Evolutionary conservation across 805 yeast species (phyloP).

Genomic region (Maudiozyma pseudohumilis): DNA sequence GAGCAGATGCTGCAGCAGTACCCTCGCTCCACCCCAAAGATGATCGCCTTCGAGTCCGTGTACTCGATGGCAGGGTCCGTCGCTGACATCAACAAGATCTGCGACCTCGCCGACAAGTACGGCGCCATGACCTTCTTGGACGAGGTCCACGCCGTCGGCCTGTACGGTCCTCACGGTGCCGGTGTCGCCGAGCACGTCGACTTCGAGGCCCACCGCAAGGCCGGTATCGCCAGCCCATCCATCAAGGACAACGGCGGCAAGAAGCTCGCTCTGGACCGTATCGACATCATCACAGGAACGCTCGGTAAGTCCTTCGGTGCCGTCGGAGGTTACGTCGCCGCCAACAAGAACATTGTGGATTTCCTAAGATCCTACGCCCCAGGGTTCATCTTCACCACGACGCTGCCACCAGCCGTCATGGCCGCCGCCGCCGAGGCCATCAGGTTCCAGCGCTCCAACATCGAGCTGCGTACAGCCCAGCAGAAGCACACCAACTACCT

Average conservation of each 20-base stretch:
- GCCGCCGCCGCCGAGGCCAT: constrained; percentile 89
- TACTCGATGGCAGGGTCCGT: constrained; percentile 98
- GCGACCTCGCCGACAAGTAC: constrained; percentile 93
- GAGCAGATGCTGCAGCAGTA: constrained; percentile 68
- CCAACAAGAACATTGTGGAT: constrained; percentile 70
- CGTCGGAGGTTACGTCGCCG: constrained; percentile 97
- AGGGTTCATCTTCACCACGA: constrained; percentile 93
- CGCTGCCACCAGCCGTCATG: constrained; percentile 96
- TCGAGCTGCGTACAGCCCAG: constrained; percentile 71
- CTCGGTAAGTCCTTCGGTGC: constrained; percentile 94
- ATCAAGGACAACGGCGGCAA: constrained; percentile 5
- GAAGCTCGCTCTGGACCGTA: constrained; percentile 70
- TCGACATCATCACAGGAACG: constrained; percentile 96
- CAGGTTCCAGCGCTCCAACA: constrained; percentile 68
- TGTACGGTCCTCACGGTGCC: constrained; percentile 99
- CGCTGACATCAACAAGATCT: constrained; percentile 83
- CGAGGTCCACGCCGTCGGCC: constrained; percentile 98
- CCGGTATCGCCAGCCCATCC: constrained; percentile 48
- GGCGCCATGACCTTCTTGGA: constrained; percentile 96
- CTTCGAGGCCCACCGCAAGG: constrained; percentile 66
- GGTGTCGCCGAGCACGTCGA: constrained; percentile 98
- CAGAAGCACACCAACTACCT: constrained; percentile 81
- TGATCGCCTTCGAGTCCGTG: constrained; percentile 94
- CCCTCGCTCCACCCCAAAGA: constrained; percentile 83
- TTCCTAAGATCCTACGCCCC: constrained; percentile 96